Percentiles rank a stretch among this genome's conserved stretches.
These are phyloP conservation scores for Suillus subalutaceus DNA, from an alignment of 768 basidiomycete species.

Conservation along the genomic window DNA sequence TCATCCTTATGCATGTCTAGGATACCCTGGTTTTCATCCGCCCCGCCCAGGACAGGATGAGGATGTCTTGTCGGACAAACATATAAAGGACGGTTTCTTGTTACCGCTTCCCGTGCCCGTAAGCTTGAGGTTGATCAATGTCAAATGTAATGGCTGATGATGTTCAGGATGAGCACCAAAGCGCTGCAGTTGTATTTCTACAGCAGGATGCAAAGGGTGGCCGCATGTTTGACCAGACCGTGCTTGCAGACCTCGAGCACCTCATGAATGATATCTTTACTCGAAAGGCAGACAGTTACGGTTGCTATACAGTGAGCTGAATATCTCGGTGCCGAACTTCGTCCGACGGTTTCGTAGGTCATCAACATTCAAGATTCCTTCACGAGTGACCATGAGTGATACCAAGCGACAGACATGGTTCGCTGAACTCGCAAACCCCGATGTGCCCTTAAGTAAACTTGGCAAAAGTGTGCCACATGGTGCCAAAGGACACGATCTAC, in stretches of 20 bases:
- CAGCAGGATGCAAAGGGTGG: slow-evolving; percentile 36
- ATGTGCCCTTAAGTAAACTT: slow-evolving; percentile 78
- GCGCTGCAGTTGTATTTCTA: slow-evolving; percentile 19
- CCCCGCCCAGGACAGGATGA: slow-evolving; percentile 77
- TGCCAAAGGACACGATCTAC: slow-evolving; percentile 80
- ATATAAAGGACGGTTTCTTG: slow-evolving; percentile 67
- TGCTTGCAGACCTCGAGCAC: slow-evolving; percentile 64
- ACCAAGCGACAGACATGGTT: slow-evolving; percentile 83
- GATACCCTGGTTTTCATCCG: slow-evolving; percentile 77
- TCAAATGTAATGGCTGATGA: slow-evolving; percentile 4
- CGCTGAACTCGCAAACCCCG: slow-evolving; percentile 77
- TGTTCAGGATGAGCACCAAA: slow-evolving; percentile 26
- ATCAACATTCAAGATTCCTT: slow-evolving; percentile 77
- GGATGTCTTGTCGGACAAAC: slow-evolving; percentile 64
- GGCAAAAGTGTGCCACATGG: slow-evolving; percentile 88
- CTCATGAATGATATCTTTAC: slow-evolving; percentile 78
- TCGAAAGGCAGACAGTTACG: slow-evolving; percentile 57
- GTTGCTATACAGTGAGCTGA: slow-evolving; percentile 65
- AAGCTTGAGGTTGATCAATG: slow-evolving; percentile 24
- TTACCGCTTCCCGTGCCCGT: slow-evolving; percentile 61
- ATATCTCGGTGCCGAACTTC: background rate
- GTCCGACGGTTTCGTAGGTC: slow-evolving; percentile 33
- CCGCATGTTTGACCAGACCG: slow-evolving; percentile 51
- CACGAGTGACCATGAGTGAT: slow-evolving; percentile 81
- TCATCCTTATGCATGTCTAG: slow-evolving; percentile 36